Percentiles rank a stretch among this genome's conserved stretches.
Conservation (phyloP, 2,329 filamentous ascomycete genomes). For the Ophiostoma novo-ulmi region DNA sequence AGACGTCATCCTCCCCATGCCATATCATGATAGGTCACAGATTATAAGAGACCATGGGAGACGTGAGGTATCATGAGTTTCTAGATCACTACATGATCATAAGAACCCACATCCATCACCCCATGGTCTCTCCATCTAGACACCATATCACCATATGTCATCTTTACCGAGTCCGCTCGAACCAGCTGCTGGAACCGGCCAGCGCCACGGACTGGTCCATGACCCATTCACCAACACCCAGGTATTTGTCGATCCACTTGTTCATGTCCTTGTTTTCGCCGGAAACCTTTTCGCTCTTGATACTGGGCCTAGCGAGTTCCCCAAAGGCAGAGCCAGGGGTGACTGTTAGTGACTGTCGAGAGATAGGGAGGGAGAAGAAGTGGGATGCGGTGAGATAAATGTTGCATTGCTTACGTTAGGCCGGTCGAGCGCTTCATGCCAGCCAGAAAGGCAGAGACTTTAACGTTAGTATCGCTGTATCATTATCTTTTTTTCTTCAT, state of each 20-base stretch:
- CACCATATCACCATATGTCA: neutral
- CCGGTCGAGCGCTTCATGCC: slow-evolving; percentile 97
- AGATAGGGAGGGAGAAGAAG: neutral
- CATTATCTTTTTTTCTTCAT: neutral
- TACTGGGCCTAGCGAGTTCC: slow-evolving; percentile 59
- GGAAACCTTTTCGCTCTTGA: slow-evolving; percentile 78
- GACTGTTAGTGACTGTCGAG: slow-evolving; percentile 20
- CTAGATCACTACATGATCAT: neutral
- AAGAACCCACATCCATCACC: neutral
- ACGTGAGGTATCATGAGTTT: neutral
- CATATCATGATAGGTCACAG: neutral
- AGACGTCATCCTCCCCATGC: neutral
- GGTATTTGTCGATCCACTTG: slow-evolving; percentile 88
- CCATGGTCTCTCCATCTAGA: neutral
- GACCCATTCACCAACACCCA: slow-evolving; percentile 92
- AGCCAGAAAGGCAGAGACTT: slow-evolving; percentile 92
- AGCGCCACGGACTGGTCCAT: slow-evolving; percentile 97
- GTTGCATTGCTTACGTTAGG: slow-evolving; percentile 71
- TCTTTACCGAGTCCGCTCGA: slow-evolving; percentile 73
- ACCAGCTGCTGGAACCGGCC: slow-evolving; percentile 80
- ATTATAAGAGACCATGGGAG: neutral
- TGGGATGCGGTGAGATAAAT: neutral
- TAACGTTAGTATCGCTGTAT: slow-evolving; percentile 3
- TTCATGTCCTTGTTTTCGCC: slow-evolving; percentile 75
- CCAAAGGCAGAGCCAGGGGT: slow-evolving; percentile 31